These are phyloP conservation scores for Massarina eburnea DNA, from an alignment of 2,329 filamentous ascomycete species.

Conservation along the genomic window DNA sequence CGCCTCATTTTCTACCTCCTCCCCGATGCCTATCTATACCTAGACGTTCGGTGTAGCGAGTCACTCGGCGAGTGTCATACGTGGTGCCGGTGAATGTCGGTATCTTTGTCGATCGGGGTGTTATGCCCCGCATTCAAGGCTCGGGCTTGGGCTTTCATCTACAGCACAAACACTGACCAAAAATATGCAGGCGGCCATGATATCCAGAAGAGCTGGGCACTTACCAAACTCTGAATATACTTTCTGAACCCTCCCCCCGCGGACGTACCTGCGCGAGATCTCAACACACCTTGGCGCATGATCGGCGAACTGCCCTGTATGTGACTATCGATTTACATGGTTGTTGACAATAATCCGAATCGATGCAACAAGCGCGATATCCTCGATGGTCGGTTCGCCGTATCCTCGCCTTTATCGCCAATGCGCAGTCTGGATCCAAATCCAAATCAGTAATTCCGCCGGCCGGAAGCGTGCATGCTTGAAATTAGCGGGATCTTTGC, in stretches of 20 bases:
- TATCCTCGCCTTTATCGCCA: no score
- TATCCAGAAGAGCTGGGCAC: no score
- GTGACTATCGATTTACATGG: background rate
- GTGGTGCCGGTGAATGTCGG: conserved; percentile 23
- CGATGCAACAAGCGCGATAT: background rate
- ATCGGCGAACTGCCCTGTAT: conserved; percentile 1
- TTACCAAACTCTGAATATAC: no score
- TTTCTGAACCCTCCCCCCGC: background rate
- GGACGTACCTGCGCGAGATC: background rate
- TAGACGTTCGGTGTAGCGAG: conserved; percentile 11
- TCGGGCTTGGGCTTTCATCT: background rate
- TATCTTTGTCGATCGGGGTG: conserved; percentile 13
- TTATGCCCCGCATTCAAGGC: conserved; percentile 1
- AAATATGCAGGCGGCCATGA: no score
- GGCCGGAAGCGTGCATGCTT: background rate
- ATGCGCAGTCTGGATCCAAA: background rate
- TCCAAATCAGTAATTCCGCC: background rate
- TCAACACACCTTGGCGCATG: background rate
- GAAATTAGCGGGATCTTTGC: background rate
- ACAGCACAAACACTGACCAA: background rate
- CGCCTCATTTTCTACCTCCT: background rate
- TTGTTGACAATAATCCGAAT: background rate
- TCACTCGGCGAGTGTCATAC: conserved; percentile 16
- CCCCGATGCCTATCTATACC: background rate
- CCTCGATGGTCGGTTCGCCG: background rate